Evolutionary conservation across 2,329 filamentous ascomycete genomes (phyloP), one percentile per base, ranked within the genome.

Genomic region (Aplosporella prunicola): DNA sequence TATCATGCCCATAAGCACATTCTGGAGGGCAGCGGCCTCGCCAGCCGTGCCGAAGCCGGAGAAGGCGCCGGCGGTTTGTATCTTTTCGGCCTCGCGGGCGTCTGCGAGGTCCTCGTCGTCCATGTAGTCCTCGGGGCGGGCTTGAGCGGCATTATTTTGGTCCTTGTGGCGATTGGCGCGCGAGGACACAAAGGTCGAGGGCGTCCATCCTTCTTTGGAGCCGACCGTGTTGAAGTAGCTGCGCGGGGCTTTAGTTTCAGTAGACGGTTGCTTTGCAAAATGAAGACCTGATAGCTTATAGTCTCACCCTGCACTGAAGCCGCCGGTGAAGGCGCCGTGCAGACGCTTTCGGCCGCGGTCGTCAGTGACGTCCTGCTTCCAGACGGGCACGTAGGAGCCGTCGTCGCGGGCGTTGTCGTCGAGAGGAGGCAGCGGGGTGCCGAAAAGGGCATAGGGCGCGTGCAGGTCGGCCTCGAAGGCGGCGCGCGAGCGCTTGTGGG

Each of bases 321-420:
- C 91, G 49, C 91, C 91, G 1, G 87, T 95, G 55, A 98, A 98
- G 45, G 91, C 91, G 45, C 91, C 91, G 61, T 98, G 91, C 3
- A 98, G 71, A 37, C 91, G 77, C 62, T 93, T 89, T 49, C 88
- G 72, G 11, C 91, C 91, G 47, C 79, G 79, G 55, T 95, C 91
- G 62, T 98, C 91, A 42, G 82, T 83, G 57, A 93, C 88, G 56
- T 95, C 89, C 67, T 98, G 91, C 66, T 96, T 94, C 87, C 91
- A 96, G n/a, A 94, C 64, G 0, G 91, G 91, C 11, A 94, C 76
- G 56, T 88, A 96, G 26, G 84, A 86, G 44, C 88, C 89, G 65
- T 95, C 85, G 58, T 96, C 88, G 51, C 86, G 80, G 24, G 75
- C 70, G 14, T 85, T 75, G 32, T 80, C 71, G 52, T 93, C 85